phyloP scores from a whole-genome alignment of 192 early-diverging fungal species.

The Lobosporangium transversale region DNA sequence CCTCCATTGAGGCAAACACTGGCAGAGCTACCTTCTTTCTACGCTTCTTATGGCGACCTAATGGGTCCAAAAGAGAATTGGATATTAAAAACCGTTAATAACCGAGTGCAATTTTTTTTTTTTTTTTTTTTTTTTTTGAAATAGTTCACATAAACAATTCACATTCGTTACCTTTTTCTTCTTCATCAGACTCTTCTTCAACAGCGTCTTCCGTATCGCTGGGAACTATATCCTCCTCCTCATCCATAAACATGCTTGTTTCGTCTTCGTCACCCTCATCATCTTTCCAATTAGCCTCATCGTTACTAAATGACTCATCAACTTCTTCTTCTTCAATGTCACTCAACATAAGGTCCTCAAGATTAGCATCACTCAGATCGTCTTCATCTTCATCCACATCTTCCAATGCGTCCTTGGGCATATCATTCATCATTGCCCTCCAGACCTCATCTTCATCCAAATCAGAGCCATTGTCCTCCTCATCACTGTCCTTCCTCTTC shows the following conservation, averaged over 20 bases:
- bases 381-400: slow-evolving; percentile 66
- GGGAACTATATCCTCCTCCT: slow-evolving; percentile 65
- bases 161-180: slow-evolving; percentile 52
- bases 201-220: slow-evolving; percentile 66
- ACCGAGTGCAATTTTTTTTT: too few species aligned
- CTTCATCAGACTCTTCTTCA: slow-evolving; percentile 56
- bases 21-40: slow-evolving; percentile 66
- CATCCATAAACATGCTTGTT: slow-evolving; percentile 67
- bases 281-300: slow-evolving; percentile 62
- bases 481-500: slow-evolving; percentile 54
- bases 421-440: slow-evolving; percentile 83
- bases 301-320: slow-evolving; percentile 62
- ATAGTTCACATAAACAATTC: too few species aligned
- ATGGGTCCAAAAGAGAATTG: background rate
- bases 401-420: slow-evolving; percentile 67
- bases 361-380: slow-evolving; percentile 54
- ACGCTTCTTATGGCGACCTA: slow-evolving; percentile 60
- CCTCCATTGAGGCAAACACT: slow-evolving; percentile 77
- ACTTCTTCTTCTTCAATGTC: slow-evolving; percentile 59
- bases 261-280: slow-evolving; percentile 62
- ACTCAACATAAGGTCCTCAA: slow-evolving; percentile 57
- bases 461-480: slow-evolving; percentile 53
- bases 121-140: too few species aligned
- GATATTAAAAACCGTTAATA: background rate
- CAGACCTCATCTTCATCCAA: slow-evolving; percentile 88